These are phyloP conservation scores for Entomortierella parvispora DNA, from an alignment of 192 early-diverging fungal species.

Conservation along the genomic window DNA sequence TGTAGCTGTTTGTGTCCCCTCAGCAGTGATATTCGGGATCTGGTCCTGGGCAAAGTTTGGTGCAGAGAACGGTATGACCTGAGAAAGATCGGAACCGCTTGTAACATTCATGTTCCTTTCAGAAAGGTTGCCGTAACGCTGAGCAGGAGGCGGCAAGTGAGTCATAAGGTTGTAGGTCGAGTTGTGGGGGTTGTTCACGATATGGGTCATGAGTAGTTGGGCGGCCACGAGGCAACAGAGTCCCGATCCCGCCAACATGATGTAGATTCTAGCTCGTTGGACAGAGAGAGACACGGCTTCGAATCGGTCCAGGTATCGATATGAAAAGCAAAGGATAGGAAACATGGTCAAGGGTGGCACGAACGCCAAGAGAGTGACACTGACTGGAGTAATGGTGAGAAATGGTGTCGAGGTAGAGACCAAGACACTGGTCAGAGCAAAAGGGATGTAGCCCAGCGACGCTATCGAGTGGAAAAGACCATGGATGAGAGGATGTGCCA, in stretches of 20 bases:
- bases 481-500: slow-evolving; percentile 12
- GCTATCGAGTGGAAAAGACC: slow-evolving; percentile 20
- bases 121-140: not conserved
- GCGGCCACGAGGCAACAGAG: slow-evolving; percentile 27
- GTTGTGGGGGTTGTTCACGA: slow-evolving; percentile 18
- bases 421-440: slow-evolving; percentile 12
- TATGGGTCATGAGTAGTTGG: slow-evolving; percentile 34
- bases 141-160: not conserved
- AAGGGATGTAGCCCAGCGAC: slow-evolving; percentile 20
- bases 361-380: slow-evolving; percentile 28
- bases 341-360: slow-evolving; percentile 31
- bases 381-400: slow-evolving; percentile 4
- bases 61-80: too few relatives aligned
- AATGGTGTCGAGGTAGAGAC: slow-evolving; percentile 8
- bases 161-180: slow-evolving; percentile 15
- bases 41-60: too few relatives aligned
- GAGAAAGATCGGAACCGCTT: not conserved
- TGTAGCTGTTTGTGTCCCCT: too few relatives aligned
- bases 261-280: slow-evolving; percentile 34
- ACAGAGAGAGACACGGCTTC: slow-evolving; percentile 23
- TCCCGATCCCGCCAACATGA: slow-evolving; percentile 42
- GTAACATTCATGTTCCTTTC: not conserved
- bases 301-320: slow-evolving; percentile 37
- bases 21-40: too few relatives aligned
- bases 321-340: slow-evolving; percentile 32